These are phyloP conservation scores for Danielozyma ontarioensis DNA, from an alignment of 805 yeast genomes.

Conservation along the genomic window DNA sequence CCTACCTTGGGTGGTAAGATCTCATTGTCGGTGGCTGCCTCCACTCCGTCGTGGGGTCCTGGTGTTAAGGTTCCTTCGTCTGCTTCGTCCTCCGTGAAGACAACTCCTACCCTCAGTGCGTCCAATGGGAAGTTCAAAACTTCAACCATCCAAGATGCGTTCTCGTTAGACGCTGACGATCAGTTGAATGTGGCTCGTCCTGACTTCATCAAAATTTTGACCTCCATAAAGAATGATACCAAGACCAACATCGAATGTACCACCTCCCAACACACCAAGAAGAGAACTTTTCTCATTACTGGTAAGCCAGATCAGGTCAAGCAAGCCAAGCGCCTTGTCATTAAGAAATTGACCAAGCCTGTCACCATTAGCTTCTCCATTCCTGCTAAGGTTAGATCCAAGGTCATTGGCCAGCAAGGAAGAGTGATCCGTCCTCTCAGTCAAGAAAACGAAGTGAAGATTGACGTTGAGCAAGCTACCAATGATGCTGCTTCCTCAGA, in stretches of 20 bases:
- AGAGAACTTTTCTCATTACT: conserved; percentile 76
- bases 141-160: conserved; percentile 69
- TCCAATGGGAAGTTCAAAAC: conserved; percentile 36
- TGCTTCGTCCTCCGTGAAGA: conserved; percentile 9
- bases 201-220: conserved; percentile 65
- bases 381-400: conserved; percentile 73
- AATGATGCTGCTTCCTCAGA: conserved; percentile 43
- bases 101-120: conserved; percentile 10
- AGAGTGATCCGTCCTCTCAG: conserved; percentile 73
- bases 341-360: conserved; percentile 74
- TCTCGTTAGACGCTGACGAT: conserved; percentile 65
- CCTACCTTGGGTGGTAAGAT: conserved; percentile 57
- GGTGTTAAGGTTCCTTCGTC: conserved; percentile 16
- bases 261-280: conserved; percentile 65
- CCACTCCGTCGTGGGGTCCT: conserved; percentile 39
- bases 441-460: conserved; percentile 58
- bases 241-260: conserved; percentile 78
- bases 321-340: conserved; percentile 68
- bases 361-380: conserved; percentile 54
- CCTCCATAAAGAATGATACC: conserved; percentile 53
- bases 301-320: conserved; percentile 67
- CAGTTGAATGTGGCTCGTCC: conserved; percentile 59
- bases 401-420: conserved; percentile 86
- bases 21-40: conserved; percentile 16
- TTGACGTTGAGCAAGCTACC: conserved; percentile 54